These are phyloP conservation scores for Amphibolis antarctica DNA, from an alignment of 106 monocot genomes.

Conservation along the genomic window DNA sequence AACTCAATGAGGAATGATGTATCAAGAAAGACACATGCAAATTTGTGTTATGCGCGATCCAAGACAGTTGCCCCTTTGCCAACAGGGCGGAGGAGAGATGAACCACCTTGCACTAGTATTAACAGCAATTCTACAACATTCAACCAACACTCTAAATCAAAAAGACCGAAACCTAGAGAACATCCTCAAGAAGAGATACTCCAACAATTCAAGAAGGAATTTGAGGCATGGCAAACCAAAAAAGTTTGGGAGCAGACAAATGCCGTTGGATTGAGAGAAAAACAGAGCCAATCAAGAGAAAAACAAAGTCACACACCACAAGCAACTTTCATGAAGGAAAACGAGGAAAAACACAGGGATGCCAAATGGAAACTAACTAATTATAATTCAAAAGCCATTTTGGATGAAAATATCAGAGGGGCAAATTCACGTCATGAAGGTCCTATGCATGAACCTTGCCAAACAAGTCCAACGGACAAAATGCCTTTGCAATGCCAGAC, in stretches of 20 bases:
- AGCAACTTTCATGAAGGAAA: too few relatives aligned
- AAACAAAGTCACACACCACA: too few relatives aligned
- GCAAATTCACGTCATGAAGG: too few relatives aligned
- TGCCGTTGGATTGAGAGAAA: neutral
- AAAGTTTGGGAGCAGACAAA: conserved; percentile 43
- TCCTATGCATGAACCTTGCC: too few relatives aligned
- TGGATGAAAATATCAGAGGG: too few relatives aligned
- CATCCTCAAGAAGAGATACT: conserved; percentile 82
- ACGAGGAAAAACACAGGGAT: too few relatives aligned
- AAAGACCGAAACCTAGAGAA: conserved; percentile 40
- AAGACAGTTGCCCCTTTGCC: conserved; percentile 5
- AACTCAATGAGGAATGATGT: neutral
- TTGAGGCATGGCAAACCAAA: conserved; percentile 71
- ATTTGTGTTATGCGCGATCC: neutral
- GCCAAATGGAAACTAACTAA: too few relatives aligned
- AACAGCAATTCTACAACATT: conserved; percentile 10
- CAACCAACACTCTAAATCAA: conserved; percentile 9
- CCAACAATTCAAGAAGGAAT: conserved; percentile 85
- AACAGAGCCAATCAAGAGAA: too few relatives aligned
- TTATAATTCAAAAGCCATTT: too few relatives aligned
- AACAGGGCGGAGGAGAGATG: conserved; percentile 5
- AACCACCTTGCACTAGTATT: neutral
- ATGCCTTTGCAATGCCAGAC: too few relatives aligned
- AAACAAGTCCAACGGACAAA: too few relatives aligned
- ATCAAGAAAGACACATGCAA: conserved; percentile 3